Conservation (phyloP, 1,139 yeast species). For the Yamadazyma triangularis region DNA sequence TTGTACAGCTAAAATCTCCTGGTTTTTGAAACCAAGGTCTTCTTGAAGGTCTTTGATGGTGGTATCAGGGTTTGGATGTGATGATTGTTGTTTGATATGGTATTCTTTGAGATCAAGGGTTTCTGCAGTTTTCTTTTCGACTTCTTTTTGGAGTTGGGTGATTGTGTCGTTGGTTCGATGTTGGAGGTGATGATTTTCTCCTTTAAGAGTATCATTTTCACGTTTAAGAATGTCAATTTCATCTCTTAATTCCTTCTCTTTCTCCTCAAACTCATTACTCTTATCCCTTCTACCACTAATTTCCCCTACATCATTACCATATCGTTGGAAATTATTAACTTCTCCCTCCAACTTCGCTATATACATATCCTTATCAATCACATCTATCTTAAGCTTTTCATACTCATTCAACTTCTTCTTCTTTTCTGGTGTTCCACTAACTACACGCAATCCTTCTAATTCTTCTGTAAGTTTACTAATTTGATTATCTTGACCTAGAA, state of each 20-base stretch:
- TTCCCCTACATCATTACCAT: not conserved
- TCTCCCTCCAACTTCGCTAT: not conserved
- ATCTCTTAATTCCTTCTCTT: not conserved
- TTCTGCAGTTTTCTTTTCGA: not conserved
- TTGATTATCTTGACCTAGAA: constrained; percentile 7
- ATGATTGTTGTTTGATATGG: not conserved
- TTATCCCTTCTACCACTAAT: constrained; percentile 4
- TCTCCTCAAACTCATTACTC: constrained; percentile 2
- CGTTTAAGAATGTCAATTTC: not conserved
- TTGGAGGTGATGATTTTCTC: not conserved
- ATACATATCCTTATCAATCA: not conserved
- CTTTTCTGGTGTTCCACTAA: not conserved
- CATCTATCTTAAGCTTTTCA: not conserved
- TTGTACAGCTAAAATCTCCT: constrained; percentile 13
- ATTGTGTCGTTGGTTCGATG: not conserved
- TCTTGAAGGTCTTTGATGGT: constrained; percentile 8
- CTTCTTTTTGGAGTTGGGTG: not conserved
- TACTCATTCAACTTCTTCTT: not conserved
- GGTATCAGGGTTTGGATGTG: not conserved
- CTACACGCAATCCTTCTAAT: not conserved
- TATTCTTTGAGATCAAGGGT: not conserved
- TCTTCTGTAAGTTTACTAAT: constrained; percentile 7
- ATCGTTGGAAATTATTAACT: not conserved
- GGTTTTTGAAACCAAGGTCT: constrained; percentile 12
- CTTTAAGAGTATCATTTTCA: constrained; percentile 1